Base-by-base conservation (phyloP, 225 moss, liverwort and hornwort genomes). In the Ulota crispa region DNA sequence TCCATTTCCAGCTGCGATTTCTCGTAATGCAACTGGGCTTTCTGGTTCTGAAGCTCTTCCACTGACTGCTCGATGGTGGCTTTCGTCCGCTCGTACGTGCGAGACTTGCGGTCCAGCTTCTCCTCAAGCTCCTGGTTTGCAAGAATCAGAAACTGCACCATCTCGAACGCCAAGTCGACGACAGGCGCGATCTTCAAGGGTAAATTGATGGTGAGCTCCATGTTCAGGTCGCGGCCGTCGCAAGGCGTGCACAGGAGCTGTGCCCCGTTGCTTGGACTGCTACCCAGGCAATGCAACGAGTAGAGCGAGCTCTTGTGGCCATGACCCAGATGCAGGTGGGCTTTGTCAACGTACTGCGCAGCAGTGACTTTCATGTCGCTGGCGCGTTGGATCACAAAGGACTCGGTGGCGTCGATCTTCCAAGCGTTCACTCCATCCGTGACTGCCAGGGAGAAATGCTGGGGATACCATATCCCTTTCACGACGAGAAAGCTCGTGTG, bases 391-490 rank as follows among this genome's bases (percentile, higher is more conserved):
- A 82, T 74, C 70, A 87, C 89, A 20, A 89, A 77, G 8, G 82
- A 64, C 20, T 87, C 84, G 0, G 84, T 77, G 15, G 80, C 89
- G 9, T 86, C 84, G 27, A 87, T 76, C 59, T 72, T 80, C 89
- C 89, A 89, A 6, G 87, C 87, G 53, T 69, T 84, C 42, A 87
- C 77, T 19, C 89, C 89, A 69, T 89, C 89, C 9, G 87, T 84
- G 4, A 89, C 70, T 9, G 80, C 68, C 64, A 89, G 68, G 7
- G 72, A 50, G 52, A 89, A 89, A 27, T 87, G 87, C 72, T 87
- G 78, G 2, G 89, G 89, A 77, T 87, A 89, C 89, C 89, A 89
- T 19, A 80, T 82, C 62, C 89, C 89, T 77, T 89, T 89, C 20
- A 89, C 82, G 15, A 86, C 61, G 7, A 89, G 73, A 27, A 85